A percentile compares a stretch with the other conserved stretches of the same genome.
phyloP scores from a whole-genome alignment of 2,329 filamentous ascomycete species.

The Colletotrichum limetticola region DNA sequence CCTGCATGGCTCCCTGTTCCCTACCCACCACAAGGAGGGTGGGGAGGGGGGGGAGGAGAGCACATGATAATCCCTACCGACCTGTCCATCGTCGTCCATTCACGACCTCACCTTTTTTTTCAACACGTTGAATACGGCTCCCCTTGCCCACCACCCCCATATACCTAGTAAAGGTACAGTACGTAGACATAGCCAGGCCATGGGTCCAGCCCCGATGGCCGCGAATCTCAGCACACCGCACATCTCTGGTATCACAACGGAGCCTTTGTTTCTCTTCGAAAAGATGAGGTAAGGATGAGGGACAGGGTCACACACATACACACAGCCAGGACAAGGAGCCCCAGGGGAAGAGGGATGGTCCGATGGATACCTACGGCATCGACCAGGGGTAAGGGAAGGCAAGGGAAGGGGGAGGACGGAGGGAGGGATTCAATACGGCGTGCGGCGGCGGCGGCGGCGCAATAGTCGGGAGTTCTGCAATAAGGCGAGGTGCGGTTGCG shows the following conservation, averaged over 20 bases:
- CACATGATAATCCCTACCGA: not conserved
- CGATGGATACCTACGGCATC: not conserved
- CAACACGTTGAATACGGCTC: not conserved
- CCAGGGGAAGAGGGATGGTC: not conserved
- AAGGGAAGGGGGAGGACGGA: not conserved
- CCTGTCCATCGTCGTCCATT: not conserved
- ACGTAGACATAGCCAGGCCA: not conserved
- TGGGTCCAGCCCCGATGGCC: not conserved
- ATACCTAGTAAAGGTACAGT: not conserved
- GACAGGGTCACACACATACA: not conserved
- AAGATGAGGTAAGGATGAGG: not conserved
- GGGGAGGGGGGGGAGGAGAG: not conserved
- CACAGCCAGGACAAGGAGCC: not conserved
- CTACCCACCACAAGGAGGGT: not conserved
- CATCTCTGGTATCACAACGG: not conserved
- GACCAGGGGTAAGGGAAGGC: not conserved
- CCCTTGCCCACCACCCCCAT: not conserved
- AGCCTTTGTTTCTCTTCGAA: not conserved
- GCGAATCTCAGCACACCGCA: not conserved
- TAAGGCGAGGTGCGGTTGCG: not conserved
- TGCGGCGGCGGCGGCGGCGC: not conserved
- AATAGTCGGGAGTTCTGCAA: not conserved
- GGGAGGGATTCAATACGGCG: not conserved
- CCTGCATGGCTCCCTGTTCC: not conserved
- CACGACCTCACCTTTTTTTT: not conserved